These are phyloP conservation scores for Arabidopsis thaliana DNA, from an alignment of 345 rosid species.

Conservation along the genomic window DNA sequence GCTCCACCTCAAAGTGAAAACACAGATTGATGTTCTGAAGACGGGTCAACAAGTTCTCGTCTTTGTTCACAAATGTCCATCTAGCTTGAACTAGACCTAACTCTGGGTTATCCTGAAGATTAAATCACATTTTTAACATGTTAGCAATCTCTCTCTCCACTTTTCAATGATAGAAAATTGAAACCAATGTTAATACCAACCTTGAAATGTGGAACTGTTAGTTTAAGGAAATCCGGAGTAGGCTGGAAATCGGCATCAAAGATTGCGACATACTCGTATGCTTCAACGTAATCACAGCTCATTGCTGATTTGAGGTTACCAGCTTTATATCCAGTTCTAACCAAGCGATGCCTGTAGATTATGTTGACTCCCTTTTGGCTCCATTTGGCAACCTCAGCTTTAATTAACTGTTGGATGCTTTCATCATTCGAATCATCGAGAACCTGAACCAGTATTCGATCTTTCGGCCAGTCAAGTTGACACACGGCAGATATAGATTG, in stretches of 20 bases:
- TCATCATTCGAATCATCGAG: conserved; percentile 82
- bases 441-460: conserved; percentile 69
- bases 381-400: conserved; percentile 70
- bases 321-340: conserved; percentile 88
- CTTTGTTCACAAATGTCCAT: conserved; percentile 86
- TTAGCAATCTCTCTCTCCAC: background rate
- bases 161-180: background rate
- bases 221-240: conserved; percentile 69
- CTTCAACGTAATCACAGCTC: conserved; percentile 75
- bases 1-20: conserved; percentile 87
- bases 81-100: conserved; percentile 81
- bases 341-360: conserved; percentile 70
- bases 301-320: conserved; percentile 92
- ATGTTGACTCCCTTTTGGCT: conserved; percentile 73
- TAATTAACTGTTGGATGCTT: conserved; percentile 67
- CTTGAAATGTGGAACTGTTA: conserved; percentile 84
- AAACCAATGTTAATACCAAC: conserved; percentile 39
- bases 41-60: conserved; percentile 84
- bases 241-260: conserved; percentile 92
- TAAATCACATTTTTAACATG: background rate
- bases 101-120: conserved; percentile 65
- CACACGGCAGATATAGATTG: conserved; percentile 87
- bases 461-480: conserved; percentile 88
- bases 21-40: conserved; percentile 84
- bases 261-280: conserved; percentile 82